Base-by-base conservation (phyloP, 352 stramenopile genomes). In the Pythium biforme region DNA sequence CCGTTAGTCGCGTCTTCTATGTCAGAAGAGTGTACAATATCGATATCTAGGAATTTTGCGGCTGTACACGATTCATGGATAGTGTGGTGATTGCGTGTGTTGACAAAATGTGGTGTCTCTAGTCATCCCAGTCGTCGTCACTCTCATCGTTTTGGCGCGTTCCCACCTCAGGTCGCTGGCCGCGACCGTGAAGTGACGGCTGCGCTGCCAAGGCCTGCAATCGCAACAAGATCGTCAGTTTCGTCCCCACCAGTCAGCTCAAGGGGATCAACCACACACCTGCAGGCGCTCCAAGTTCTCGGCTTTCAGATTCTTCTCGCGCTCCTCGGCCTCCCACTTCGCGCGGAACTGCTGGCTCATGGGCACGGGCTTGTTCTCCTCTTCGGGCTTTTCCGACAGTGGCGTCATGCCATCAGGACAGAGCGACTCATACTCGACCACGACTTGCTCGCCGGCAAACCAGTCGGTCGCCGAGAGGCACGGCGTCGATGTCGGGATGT, bases 81-180 rank as follows among this genome's bases (percentile, higher is more conserved):
- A 5, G 14, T 33, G 29, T 17, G 14, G 15, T 40, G 34, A 40
- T 40, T 11, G 31, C 31, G 9, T 17, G 9, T 40, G 9, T 33
- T 40, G 34, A 34, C 31, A 11, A 5, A 10, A 34, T 34, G 31
- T 57, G 17, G n/a, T 61, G n/a, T 34, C 11, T 45, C 86, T 63
- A 94, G 60, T 94, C 83, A 55, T 94, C 85, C 85, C 85, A 94
- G 54, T 92, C 85, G 34, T 92, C 81, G 46, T 92, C 85, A 55
- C 82, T 90, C 52, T 92, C 71, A 14, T 77, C 61, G 19, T 37
- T 41, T 27, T 41, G 40, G 52, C 69, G 55, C 43, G 31, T 45
- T 48, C 46, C 40, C 23, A 11, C 14, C 12, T 1, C 12, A 22
- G 17, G 10, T 19, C 26, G 57, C 27, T 77, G 74, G 15, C 77